Evolutionary conservation across 2,329 filamentous ascomycete genomes (phyloP).

Genomic region (Penicillium sp.): DNA sequence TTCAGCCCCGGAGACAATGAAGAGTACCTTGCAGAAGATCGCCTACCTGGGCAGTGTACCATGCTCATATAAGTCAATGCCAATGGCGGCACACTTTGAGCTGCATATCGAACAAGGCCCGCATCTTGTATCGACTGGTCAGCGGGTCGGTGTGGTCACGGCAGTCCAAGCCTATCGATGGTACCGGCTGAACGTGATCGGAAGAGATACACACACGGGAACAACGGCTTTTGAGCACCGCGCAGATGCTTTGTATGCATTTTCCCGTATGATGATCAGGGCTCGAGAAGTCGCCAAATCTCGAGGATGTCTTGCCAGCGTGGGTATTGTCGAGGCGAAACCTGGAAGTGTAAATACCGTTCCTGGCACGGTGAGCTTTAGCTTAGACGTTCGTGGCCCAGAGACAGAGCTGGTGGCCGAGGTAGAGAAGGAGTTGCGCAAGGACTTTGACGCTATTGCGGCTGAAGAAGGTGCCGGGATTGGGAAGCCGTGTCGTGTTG

Average conservation of each 20-base stretch:
- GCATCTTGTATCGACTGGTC: constrained; percentile 60
- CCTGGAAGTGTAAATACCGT: constrained; percentile 72
- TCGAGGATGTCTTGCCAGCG: constrained; percentile 60
- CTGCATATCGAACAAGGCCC: constrained; percentile 81
- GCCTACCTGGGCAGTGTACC: constrained; percentile 59
- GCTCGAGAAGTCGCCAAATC: constrained; percentile 60
- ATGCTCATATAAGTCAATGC: constrained; percentile 55
- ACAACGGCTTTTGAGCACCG: constrained; percentile 65
- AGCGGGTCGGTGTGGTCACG: constrained; percentile 65
- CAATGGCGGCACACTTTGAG: constrained; percentile 72
- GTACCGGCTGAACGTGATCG: constrained; percentile 63
- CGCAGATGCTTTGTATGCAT: constrained; percentile 64
- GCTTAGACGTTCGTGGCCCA: constrained; percentile 61
- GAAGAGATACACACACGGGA: constrained; percentile 68
- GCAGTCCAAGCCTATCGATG: constrained; percentile 73
- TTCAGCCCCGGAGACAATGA: constrained; percentile 58
- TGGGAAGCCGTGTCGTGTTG: constrained; percentile 51
- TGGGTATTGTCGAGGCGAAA: constrained; percentile 62
- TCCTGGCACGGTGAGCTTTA: constrained; percentile 63
- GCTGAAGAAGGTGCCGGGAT: constrained; percentile 52
- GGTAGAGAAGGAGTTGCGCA: constrained; percentile 55
- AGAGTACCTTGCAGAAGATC: constrained; percentile 66
- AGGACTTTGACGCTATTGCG: constrained; percentile 58
- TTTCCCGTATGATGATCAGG: constrained; percentile 63
- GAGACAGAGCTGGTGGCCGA: constrained; percentile 53